Evolutionary conservation across 2,329 filamentous ascomycete genomes (phyloP), one percentile per base, ranked within the genome.

Genomic region (Calonectria hongkongensis): DNA sequence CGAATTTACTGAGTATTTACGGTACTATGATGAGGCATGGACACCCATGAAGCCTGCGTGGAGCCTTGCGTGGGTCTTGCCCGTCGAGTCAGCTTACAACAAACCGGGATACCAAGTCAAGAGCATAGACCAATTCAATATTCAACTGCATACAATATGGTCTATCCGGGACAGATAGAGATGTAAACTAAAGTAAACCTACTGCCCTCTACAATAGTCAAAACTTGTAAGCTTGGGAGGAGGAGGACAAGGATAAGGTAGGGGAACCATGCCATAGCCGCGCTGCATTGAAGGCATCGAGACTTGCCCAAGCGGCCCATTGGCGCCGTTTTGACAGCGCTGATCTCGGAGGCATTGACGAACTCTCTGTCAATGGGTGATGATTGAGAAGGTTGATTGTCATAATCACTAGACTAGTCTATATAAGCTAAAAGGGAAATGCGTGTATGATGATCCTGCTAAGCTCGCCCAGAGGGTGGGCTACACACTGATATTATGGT

Each of bases 11-110:
- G 21, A 21, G 21, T 21, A 21, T 21, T 21, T 21, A 21, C 21
- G 21, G 21, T 21, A 21, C 21, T 21, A 58, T 58, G 54, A 33
- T 51, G 21, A 25, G 45, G 54, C 54, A 58, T 58, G 54, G 54
- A n/a, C n/a, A 25, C 54, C 54, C 54, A 43, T 33, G 39, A 18
- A 36, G 28, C 21, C n/a, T 12, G n/a, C 45, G 56, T 43, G 58
- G 68, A 48, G 28, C 28, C 12, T 3, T 39, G 25, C 39, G 60
- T 66, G 60, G 68, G 36, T 66, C 68, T 28, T 3, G 5, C 6
- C 3, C 8, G 60, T 60, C 68, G 68, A 70, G 68, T 70, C 68
- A 70, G 62, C 51, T 58, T 51, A 62, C 51, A 41, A 63, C 50
- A 43, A 41, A 18, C 66, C 9, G n/a, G 63, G 63, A 33, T 64